phyloP scores from a whole-genome alignment of 768 basidiomycete genomes.

The Phylloporus arenicola region DNA sequence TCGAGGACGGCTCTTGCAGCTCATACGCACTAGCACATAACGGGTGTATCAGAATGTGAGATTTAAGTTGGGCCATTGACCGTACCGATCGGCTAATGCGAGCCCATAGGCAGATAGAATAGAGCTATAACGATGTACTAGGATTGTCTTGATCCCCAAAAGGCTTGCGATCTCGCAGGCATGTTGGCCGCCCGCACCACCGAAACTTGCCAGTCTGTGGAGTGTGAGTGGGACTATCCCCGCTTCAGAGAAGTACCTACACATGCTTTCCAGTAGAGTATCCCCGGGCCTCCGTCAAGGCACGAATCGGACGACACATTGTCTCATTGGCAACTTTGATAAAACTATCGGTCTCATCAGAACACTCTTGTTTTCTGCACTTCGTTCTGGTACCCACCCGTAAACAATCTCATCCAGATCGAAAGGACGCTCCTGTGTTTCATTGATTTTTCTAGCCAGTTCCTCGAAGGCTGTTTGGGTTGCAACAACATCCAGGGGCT shows the following conservation, averaged over 20 bases:
- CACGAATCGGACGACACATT: slow-evolving; percentile 90
- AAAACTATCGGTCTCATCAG: slow-evolving; percentile 47
- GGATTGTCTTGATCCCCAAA: slow-evolving; percentile 80
- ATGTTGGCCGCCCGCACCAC: slow-evolving; percentile 88
- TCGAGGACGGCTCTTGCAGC: slow-evolving; percentile 84
- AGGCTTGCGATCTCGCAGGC: slow-evolving; percentile 88
- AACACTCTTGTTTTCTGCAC: background rate
- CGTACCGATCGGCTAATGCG: slow-evolving; percentile 76
- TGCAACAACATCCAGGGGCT: slow-evolving; percentile 74
- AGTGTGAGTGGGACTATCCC: background rate
- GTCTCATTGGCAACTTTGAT: slow-evolving; percentile 97
- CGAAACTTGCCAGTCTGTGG: slow-evolving; percentile 73
- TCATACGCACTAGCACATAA: slow-evolving; percentile 64
- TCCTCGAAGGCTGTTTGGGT: slow-evolving; percentile 62
- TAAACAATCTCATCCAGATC: slow-evolving; percentile 82
- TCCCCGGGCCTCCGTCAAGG: slow-evolving; percentile 85
- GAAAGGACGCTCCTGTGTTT: slow-evolving; percentile 51
- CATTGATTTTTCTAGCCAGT: slow-evolving; percentile 67
- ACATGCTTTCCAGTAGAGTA: slow-evolving; percentile 75
- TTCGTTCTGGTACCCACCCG: slow-evolving; percentile 46
- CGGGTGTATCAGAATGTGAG: background rate
- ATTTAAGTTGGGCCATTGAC: background rate
- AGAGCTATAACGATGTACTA: slow-evolving; percentile 89
- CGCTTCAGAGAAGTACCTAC: slow-evolving; percentile 26
- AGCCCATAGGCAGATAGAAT: slow-evolving; percentile 92